These are phyloP conservation scores for Purpureocillium takamizusanense DNA, from an alignment of 2,329 filamentous ascomycete genomes.

Conservation along the genomic window DNA sequence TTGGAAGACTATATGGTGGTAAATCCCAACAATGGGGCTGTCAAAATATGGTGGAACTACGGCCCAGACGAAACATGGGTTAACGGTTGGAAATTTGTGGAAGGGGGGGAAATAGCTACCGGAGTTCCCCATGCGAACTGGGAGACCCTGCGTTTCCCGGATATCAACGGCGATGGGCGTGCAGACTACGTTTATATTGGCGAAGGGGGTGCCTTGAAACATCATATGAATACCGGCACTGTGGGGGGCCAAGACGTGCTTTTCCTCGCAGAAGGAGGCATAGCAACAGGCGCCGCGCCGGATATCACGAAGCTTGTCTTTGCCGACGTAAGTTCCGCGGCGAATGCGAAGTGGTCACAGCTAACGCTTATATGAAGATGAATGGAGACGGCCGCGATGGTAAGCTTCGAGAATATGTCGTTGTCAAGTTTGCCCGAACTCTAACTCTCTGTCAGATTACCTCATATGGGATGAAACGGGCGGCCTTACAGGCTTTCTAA, in stretches of 20 bases:
- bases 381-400: neutral
- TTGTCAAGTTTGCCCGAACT: no score
- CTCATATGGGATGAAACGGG: neutral
- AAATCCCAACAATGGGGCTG: conserved; percentile 5
- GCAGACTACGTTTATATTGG: conserved; percentile 16
- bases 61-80: conserved; percentile 8
- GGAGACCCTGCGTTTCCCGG: conserved; percentile 12
- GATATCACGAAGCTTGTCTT: conserved; percentile 9
- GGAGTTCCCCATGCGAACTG: conserved; percentile 14
- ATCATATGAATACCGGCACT: conserved; percentile 11
- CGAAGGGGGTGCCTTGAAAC: conserved; percentile 9
- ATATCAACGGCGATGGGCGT: conserved; percentile 16
- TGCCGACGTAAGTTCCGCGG: neutral
- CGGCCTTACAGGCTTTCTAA: neutral
- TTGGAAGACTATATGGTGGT: conserved; percentile 11
- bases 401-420: neutral
- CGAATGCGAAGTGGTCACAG: no score
- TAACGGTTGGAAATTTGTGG: conserved; percentile 13
- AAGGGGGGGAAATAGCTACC: conserved; percentile 13
- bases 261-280: conserved; percentile 5
- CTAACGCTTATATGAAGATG: neutral
- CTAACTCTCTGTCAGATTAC: neutral
- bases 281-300: conserved; percentile 6
- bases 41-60: conserved; percentile 11
- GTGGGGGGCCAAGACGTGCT: conserved; percentile 7